phyloP scores from a whole-genome alignment of 805 yeast genomes.

The Lachancea quebecensis region DNA sequence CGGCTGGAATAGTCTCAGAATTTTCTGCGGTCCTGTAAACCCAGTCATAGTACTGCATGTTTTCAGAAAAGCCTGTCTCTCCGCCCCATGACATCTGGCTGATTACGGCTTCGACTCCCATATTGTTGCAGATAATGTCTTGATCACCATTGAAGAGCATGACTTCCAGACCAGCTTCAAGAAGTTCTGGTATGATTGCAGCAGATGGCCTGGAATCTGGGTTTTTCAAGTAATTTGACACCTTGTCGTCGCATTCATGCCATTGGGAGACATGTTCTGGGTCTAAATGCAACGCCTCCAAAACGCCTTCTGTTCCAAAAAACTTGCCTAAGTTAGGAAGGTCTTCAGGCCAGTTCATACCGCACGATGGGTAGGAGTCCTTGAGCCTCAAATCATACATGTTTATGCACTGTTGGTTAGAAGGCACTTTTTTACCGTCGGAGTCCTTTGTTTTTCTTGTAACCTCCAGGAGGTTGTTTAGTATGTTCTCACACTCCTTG shows the following conservation, averaged over 20 bases:
- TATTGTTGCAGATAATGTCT: constrained; percentile 81
- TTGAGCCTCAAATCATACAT: constrained; percentile 70
- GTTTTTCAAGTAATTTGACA: constrained; percentile 46
- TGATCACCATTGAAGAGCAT: constrained; percentile 79
- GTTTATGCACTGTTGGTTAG: constrained; percentile 58
- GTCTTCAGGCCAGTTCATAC: constrained; percentile 85
- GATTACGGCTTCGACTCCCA: constrained; percentile 67
- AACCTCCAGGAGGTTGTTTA: constrained; percentile 25
- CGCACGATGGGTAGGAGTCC: constrained; percentile 81
- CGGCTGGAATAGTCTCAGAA: constrained; percentile 32
- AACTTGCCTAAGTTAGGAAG: constrained; percentile 47
- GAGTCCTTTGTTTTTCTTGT: constrained; percentile 27
- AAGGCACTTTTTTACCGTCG: constrained; percentile 20
- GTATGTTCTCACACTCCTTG: constrained; percentile 40
- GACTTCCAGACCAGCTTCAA: constrained; percentile 50
- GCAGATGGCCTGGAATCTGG: constrained; percentile 52
- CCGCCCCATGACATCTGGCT: constrained; percentile 61
- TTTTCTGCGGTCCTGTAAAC: constrained; percentile 28
- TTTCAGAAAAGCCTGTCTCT: constrained; percentile 30
- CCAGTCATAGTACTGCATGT: constrained; percentile 37
- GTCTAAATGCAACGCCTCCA: constrained; percentile 46
- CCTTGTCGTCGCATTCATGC: constrained; percentile 71
- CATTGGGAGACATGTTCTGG: constrained; percentile 40
- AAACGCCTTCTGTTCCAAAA: constrained; percentile 42
- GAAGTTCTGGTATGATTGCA: constrained; percentile 56